Conservation (phyloP, 83 land plant species). For the Thuja plicata region DNA sequence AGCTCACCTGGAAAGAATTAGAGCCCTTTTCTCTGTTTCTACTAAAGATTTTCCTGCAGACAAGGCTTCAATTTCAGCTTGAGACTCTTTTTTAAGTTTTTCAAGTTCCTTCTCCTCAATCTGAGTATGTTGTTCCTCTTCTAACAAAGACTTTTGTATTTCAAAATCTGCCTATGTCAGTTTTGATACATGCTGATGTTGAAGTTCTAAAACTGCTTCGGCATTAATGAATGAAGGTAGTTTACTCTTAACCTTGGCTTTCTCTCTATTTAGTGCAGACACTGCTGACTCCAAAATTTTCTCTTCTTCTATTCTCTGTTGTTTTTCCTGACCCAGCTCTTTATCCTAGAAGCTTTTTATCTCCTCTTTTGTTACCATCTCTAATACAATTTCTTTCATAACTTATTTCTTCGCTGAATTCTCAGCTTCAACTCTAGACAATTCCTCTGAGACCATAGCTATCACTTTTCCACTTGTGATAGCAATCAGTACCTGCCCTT, state of each 20-base stretch:
- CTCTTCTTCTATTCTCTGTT: constrained; percentile 36
- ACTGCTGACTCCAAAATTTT: constrained; percentile 25
- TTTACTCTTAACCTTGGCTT: constrained; percentile 30
- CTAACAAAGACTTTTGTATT: constrained; percentile 38
- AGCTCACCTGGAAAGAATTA: constrained; percentile 68
- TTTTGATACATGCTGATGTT: constrained; percentile 41
- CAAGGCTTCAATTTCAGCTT: constrained; percentile 34
- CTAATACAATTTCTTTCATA: too few relatives aligned
- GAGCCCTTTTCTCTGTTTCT: constrained; percentile 81
- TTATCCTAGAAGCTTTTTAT: constrained; percentile 53
- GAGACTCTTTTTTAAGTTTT: constrained; percentile 27
- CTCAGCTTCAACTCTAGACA: too few relatives aligned
- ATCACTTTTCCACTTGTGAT: constrained; percentile 72
- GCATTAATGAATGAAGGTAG: constrained; percentile 50
- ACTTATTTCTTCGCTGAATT: too few relatives aligned
- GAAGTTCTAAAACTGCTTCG: constrained; percentile 65
- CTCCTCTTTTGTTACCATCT: constrained; percentile 58
- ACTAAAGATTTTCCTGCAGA: constrained; percentile 51
- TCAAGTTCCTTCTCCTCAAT: constrained; percentile 44
- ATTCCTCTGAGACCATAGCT: constrained; percentile 48
- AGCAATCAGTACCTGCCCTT: constrained; percentile 87
- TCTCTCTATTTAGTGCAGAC: constrained; percentile 53
- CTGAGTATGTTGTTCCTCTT: constrained; percentile 32
- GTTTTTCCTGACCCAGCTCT: constrained; percentile 47
- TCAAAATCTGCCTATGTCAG: constrained; percentile 56